Evolutionary conservation across 768 basidiomycete genomes (phyloP).

Genomic region (Naganishia vaughanmartiniae): DNA sequence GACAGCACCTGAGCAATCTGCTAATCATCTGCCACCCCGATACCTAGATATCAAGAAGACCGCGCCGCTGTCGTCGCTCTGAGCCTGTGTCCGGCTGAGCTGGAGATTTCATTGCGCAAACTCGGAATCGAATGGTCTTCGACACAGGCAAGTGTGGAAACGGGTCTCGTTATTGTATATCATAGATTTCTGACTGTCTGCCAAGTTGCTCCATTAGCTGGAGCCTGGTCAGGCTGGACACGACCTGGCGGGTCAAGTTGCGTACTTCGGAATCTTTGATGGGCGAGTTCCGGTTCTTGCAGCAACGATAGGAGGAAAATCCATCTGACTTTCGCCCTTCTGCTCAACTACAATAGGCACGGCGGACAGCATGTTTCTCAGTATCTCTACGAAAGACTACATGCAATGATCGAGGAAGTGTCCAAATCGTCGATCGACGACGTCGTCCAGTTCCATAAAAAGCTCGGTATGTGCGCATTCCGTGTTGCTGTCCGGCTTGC

Average conservation of each 20-base stretch:
- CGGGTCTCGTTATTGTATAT: too few relatives aligned
- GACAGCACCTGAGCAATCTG: not conserved
- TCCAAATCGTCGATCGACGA: conserved; percentile 70
- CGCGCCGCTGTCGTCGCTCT: conserved; percentile 74
- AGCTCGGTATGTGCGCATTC: conserved; percentile 57
- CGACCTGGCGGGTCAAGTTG: conserved; percentile 67
- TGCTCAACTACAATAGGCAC: conserved; percentile 59
- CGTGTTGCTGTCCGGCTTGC: not conserved
- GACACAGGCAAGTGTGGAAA: not conserved
- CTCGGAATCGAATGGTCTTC: conserved; percentile 72
- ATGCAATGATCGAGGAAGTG: conserved; percentile 77
- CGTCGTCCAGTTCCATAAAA: conserved; percentile 70
- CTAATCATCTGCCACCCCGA: conserved; percentile 34
- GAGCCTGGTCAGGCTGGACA: conserved; percentile 51
- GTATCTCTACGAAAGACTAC: conserved; percentile 78
- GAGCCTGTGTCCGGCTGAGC: conserved; percentile 71
- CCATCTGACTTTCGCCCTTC: not conserved
- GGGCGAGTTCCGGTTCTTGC: conserved; percentile 59
- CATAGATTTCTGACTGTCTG: not conserved
- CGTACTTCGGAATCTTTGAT: conserved; percentile 87
- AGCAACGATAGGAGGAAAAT: not conserved
- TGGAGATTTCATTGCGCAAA: conserved; percentile 65
- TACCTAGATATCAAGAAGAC: conserved; percentile 75
- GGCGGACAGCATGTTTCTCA: conserved; percentile 87
- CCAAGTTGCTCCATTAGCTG: not conserved